phyloP scores from a whole-genome alignment of 352 stramenopile species.

The Phytophthora chlamydospora region DNA sequence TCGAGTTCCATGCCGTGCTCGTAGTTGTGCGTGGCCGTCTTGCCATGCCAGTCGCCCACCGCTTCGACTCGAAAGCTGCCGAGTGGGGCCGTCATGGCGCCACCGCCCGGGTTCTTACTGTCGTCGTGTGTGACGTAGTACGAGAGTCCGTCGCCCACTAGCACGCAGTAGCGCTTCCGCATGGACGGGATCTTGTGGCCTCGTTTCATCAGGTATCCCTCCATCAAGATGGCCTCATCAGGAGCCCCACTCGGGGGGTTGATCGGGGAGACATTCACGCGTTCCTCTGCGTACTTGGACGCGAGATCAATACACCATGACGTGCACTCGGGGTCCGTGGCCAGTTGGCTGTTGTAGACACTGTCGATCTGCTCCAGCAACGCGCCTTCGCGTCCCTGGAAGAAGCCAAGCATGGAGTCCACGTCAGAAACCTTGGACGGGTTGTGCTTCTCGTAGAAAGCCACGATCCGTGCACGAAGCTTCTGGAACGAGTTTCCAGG shows the following conservation, averaged over 20 bases:
- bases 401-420: slow-evolving; percentile 56
- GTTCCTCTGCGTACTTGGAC: slow-evolving; percentile 19
- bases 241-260: neutral
- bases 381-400: slow-evolving; percentile 54
- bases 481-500: slow-evolving; percentile 16
- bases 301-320: slow-evolving; percentile 35
- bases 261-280: neutral
- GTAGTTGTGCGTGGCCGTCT: slow-evolving; percentile 59
- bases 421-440: slow-evolving; percentile 88
- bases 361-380: slow-evolving; percentile 68
- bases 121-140: slow-evolving; percentile 81
- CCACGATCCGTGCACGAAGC: slow-evolving; percentile 55
- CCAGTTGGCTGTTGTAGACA: slow-evolving; percentile 63
- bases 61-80: slow-evolving; percentile 54
- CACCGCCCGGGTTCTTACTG: slow-evolving; percentile 47
- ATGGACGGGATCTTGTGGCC: slow-evolving; percentile 77
- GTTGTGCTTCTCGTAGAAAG: slow-evolving; percentile 91
- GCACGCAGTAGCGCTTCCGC: slow-evolving; percentile 76
- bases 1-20: slow-evolving; percentile 74
- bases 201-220: slow-evolving; percentile 80
- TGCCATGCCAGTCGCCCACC: slow-evolving; percentile 75
- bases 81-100: slow-evolving; percentile 28
- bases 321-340: slow-evolving; percentile 37
- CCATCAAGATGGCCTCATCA: slow-evolving; percentile 51
- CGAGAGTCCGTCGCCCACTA: slow-evolving; percentile 53